Conservation (phyloP, 2,329 filamentous ascomycete species). For the Trichoderma oligosporum region DNA sequence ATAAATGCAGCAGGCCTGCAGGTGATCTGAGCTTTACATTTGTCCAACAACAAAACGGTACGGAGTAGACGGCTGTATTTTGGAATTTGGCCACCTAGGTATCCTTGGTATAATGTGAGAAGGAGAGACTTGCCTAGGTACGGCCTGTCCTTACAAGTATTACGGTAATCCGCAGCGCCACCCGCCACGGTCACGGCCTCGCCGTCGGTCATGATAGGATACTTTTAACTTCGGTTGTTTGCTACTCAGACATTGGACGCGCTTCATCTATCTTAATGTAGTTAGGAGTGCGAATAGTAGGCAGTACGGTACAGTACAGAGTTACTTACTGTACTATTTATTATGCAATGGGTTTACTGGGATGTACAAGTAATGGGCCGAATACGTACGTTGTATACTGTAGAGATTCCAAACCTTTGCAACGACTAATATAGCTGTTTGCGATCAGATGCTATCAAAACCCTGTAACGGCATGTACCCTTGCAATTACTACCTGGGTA, state of each 20-base stretch:
- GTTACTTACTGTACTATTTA: too few species aligned
- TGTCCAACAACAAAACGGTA: slow-evolving; percentile 5
- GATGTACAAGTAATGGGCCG: not conserved
- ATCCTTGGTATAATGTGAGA: too few species aligned
- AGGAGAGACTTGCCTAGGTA: not conserved
- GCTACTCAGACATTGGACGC: not conserved
- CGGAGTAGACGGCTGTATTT: slow-evolving; percentile 1
- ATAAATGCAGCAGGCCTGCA: too few species aligned
- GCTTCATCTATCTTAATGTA: not conserved
- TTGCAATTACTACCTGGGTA: too few species aligned
- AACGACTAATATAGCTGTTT: too few species aligned
- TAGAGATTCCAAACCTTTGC: too few species aligned
- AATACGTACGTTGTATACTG: too few species aligned
- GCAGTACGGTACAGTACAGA: too few species aligned
- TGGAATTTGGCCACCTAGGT: too few species aligned
- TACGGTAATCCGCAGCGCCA: not conserved
- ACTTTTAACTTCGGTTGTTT: not conserved
- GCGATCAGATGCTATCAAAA: too few species aligned
- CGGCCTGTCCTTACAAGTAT: too few species aligned
- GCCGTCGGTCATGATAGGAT: slow-evolving; percentile 15
- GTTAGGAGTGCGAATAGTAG: not conserved
- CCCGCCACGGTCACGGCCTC: slow-evolving; percentile 4
- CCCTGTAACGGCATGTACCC: too few species aligned
- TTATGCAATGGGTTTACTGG: not conserved
- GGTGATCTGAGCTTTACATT: not conserved